A percentile compares a stretch with the other conserved stretches of the same genome.
Conservation (phyloP, 2,329 filamentous ascomycete species). For the Apiospora aurea region DNA sequence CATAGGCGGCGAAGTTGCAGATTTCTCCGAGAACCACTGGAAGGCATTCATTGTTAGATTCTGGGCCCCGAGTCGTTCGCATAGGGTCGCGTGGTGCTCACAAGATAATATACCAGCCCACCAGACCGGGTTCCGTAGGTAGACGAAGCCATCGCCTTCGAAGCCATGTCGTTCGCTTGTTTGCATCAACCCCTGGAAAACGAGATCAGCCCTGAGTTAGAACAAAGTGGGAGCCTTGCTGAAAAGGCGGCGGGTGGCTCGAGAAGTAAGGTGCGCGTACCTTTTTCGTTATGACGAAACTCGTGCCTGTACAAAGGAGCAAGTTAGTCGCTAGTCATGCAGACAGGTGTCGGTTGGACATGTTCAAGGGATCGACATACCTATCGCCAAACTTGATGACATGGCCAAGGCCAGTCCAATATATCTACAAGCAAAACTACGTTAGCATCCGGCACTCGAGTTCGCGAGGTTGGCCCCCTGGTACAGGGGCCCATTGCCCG, state of each 20-base stretch:
- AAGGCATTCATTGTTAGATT: constrained; percentile 28
- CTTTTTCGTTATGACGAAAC: constrained; percentile 99
- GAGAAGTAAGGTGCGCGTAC: constrained; percentile 53
- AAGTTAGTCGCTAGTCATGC: constrained; percentile 28
- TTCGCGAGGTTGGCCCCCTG: constrained; percentile 11
- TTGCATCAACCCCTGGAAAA: constrained; percentile 79
- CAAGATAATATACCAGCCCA: constrained; percentile 93
- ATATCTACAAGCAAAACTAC: constrained; percentile 60
- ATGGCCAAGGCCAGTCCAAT: constrained; percentile 79
- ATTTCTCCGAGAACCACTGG: constrained; percentile 91
- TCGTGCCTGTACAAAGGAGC: constrained; percentile 68
- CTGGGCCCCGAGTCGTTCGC: background rate
- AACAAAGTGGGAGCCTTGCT: background rate
- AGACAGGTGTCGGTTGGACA: constrained; percentile 8
- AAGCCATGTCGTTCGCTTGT: constrained; percentile 92
- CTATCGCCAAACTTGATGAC: constrained; percentile 77
- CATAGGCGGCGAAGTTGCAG: constrained; percentile 97
- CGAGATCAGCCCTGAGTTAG: background rate
- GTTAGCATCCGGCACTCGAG: constrained; percentile 40
- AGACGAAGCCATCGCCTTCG: constrained; percentile 94
- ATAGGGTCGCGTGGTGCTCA: constrained; percentile 54
- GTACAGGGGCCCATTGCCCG: constrained; percentile 3
- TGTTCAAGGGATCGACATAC: constrained; percentile 53
- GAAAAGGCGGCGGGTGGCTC: constrained; percentile 16
- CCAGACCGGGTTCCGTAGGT: constrained; percentile 94